Evolutionary conservation across 2,329 filamentous ascomycete genomes (phyloP).

Genomic region (Annulohypoxylon truncatum): DNA sequence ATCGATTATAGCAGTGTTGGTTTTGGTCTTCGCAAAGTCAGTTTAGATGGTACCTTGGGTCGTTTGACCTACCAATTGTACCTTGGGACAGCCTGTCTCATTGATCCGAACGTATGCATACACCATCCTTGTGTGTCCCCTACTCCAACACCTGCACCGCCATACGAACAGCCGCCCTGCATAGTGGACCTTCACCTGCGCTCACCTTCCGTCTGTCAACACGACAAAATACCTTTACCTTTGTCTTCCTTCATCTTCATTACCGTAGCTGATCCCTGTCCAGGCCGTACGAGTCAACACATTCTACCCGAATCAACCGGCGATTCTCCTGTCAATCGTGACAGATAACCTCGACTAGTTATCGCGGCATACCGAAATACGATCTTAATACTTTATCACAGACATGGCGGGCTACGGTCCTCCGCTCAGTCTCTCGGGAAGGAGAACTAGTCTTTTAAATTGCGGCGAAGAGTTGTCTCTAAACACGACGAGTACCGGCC

Average conservation of each 20-base stretch:
- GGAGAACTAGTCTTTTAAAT: slow-evolving; percentile 67
- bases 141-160: slow-evolving; percentile 35
- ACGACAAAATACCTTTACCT: not conserved
- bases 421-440: slow-evolving; percentile 70
- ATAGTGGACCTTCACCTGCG: slow-evolving; percentile 6
- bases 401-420: slow-evolving; percentile 59
- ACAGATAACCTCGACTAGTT: slow-evolving; percentile 6
- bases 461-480: slow-evolving; percentile 67
- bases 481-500: slow-evolving; percentile 56
- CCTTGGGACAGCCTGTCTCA: slow-evolving; percentile 34
- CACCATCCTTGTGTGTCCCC: slow-evolving; percentile 40
- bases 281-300: slow-evolving; percentile 7
- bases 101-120: slow-evolving; percentile 42
- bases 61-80: slow-evolving; percentile 40
- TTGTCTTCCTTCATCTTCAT: slow-evolving; percentile 11
- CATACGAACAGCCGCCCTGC: slow-evolving; percentile 11
- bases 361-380: slow-evolving; percentile 24
- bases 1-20: slow-evolving; percentile 15
- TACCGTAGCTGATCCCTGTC: slow-evolving; percentile 12
- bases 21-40: slow-evolving; percentile 13
- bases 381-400: slow-evolving; percentile 9
- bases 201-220: slow-evolving; percentile 1
- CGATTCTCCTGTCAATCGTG: slow-evolving; percentile 11
- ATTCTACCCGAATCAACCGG: slow-evolving; percentile 1
- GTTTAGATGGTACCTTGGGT: slow-evolving; percentile 37